Conservation (phyloP, 148 eudicot species). For the Oxyria digyna region DNA sequence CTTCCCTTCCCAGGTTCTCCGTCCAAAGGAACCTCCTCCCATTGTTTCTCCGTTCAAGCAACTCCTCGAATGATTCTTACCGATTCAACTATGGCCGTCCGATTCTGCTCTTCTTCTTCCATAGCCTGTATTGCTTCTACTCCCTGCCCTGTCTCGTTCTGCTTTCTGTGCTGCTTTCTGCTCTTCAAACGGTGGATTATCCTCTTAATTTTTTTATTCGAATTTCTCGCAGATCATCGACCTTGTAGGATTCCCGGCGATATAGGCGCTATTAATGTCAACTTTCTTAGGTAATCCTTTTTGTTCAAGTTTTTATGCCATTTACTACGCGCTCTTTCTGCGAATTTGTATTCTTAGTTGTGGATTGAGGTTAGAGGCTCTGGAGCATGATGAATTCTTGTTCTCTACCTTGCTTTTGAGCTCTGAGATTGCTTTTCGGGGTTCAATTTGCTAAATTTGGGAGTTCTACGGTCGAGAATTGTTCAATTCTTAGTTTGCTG, state of each 20-base stretch:
- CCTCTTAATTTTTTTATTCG: not conserved
- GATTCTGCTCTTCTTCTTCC: slow-evolving; percentile 39
- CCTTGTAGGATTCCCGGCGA: slow-evolving; percentile 24
- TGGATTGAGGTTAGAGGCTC: not conserved
- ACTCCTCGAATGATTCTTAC: slow-evolving; percentile 30
- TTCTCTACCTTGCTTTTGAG: not conserved
- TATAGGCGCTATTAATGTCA: slow-evolving; percentile 13
- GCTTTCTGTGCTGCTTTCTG: not conserved
- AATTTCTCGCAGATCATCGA: slow-evolving; percentile 22
- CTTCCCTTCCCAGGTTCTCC: slow-evolving; percentile 3
- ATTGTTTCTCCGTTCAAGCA: not conserved
- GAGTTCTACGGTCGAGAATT: not conserved
- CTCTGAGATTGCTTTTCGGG: not conserved
- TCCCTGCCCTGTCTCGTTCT: not conserved
- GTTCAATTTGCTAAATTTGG: not conserved
- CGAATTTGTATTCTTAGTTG: not conserved
- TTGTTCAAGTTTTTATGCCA: not conserved
- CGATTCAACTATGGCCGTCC: slow-evolving; percentile 47
- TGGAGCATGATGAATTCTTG: not conserved
- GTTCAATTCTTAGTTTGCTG: not conserved
- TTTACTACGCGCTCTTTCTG: not conserved
- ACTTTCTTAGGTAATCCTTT: slow-evolving; percentile 15
- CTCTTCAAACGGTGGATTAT: not conserved
- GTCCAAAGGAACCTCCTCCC: not conserved
- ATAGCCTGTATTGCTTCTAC: slow-evolving; percentile 22